These are phyloP conservation scores for bread wheat (Triticum aestivum) DNA, from an alignment of 176 grass and related monocot species.

Conservation along the genomic window DNA sequence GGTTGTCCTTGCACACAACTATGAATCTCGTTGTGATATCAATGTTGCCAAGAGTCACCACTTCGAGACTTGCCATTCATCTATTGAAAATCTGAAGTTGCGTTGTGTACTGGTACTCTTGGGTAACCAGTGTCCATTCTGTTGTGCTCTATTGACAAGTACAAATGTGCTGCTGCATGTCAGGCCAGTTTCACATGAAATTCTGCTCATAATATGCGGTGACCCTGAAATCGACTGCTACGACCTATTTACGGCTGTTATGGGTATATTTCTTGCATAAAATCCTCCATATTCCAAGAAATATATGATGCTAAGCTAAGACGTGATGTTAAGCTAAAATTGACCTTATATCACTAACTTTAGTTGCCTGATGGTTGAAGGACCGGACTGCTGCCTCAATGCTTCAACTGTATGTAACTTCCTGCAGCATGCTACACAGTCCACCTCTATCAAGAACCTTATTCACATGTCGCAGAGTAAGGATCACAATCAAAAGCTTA, in stretches of 20 bases:
- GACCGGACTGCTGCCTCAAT: slow-evolving; percentile 60
- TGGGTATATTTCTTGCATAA: slow-evolving; percentile 21
- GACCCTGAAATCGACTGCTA: slow-evolving; percentile 48
- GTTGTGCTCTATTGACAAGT: slow-evolving; percentile 2
- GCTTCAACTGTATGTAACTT: slow-evolving; percentile 35
- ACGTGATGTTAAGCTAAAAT: background rate
- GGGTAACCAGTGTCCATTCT: background rate
- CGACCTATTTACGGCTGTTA: slow-evolving; percentile 41
- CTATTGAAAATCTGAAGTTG: slow-evolving; percentile 9
- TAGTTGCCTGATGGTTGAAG: slow-evolving; percentile 20
- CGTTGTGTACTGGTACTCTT: background rate
- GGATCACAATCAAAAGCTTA: background rate
- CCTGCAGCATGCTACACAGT: slow-evolving; percentile 47
- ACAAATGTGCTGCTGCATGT: slow-evolving; percentile 7
- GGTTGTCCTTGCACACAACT: background rate
- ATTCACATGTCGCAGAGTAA: slow-evolving; percentile 57
- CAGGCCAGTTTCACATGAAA: slow-evolving; percentile 31
- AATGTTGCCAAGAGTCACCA: background rate
- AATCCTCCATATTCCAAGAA: background rate
- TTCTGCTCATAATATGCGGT: slow-evolving; percentile 31
- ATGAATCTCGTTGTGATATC: background rate
- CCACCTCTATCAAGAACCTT: slow-evolving; percentile 45
- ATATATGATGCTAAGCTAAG: background rate
- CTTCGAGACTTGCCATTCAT: background rate
- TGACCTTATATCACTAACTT: slow-evolving; percentile 1